A percentile compares a stretch with the other conserved stretches of the same genome.
Evolutionary conservation across 345 rosid genomes (phyloP).

Genomic region (Ricinus communis): DNA sequence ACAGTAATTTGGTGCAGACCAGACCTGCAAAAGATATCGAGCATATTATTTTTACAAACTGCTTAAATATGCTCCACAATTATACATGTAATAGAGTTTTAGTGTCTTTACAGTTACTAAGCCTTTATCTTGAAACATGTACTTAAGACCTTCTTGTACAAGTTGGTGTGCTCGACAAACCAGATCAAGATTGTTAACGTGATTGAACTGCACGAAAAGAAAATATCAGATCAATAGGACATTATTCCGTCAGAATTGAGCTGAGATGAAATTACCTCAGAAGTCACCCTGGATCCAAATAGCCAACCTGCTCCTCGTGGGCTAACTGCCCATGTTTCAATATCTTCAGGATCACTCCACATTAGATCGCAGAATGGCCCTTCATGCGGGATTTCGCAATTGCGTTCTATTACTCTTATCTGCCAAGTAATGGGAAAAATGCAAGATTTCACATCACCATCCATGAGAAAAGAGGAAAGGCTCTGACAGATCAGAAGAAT

Average conservation of each 20-base stretch:
- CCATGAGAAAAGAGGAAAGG: constrained; percentile 8
- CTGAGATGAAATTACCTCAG: constrained; percentile 63
- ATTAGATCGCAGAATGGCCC: constrained; percentile 99
- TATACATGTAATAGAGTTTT: constrained; percentile 3
- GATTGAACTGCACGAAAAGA: constrained; percentile 69
- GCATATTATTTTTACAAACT: constrained; percentile 28
- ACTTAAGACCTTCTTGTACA: constrained; percentile 99
- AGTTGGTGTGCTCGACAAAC: constrained; percentile 99
- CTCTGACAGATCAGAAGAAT: not conserved
- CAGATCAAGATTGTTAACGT: constrained; percentile 85
- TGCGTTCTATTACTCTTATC: constrained; percentile 91
- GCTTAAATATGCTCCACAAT: not conserved
- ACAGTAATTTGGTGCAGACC: constrained; percentile 99
- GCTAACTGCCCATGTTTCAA: constrained; percentile 99
- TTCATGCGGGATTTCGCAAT: constrained; percentile 98
- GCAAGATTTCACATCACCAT: constrained; percentile 12
- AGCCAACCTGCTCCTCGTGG: constrained; percentile 99
- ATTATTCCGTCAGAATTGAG: not conserved
- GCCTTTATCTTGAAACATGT: constrained; percentile 99
- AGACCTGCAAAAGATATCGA: constrained; percentile 58
- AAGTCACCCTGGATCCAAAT: constrained; percentile 95
- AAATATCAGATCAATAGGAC: constrained; percentile 15
- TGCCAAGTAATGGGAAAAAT: constrained; percentile 31
- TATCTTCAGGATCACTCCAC: constrained; percentile 99
- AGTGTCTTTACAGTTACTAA: constrained; percentile 75